Evolutionary conservation across 768 basidiomycete species (phyloP).

Genomic region (Boletus rex-veris): DNA sequence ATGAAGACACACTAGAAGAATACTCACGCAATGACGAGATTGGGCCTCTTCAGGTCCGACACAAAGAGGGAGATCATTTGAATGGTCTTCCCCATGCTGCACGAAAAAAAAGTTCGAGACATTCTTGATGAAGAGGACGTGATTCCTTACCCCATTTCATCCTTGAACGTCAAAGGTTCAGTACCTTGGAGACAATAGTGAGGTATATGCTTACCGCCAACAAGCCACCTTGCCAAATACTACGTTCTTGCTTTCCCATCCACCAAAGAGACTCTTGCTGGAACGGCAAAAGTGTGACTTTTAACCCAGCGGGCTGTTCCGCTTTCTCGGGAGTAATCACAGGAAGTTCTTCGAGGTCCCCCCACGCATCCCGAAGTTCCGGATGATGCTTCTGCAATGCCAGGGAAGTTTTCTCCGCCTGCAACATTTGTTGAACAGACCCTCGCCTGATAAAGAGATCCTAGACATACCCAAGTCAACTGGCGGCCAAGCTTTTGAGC

Average conservation of each 20-base stretch:
- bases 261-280: conserved; percentile 92
- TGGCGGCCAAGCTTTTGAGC: conserved; percentile 62
- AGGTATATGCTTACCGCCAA: conserved; percentile 60
- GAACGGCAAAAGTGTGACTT: conserved; percentile 86
- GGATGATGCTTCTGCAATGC: conserved; percentile 69
- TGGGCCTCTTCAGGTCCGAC: conserved; percentile 73
- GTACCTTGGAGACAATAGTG: background rate
- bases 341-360: conserved; percentile 68
- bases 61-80: conserved; percentile 92
- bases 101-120: conserved; percentile 10
- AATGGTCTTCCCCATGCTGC: conserved; percentile 91
- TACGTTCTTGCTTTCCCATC: conserved; percentile 92
- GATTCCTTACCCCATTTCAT: conserved; percentile 81
- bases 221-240: conserved; percentile 88
- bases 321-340: conserved; percentile 65
- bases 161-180: conserved; percentile 39
- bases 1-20: background rate
- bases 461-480: conserved; percentile 59
- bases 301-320: conserved; percentile 78
- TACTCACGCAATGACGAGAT: conserved; percentile 88
- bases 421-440: conserved; percentile 4
- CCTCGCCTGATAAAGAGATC: conserved; percentile 6
- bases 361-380: conserved; percentile 84
- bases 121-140: background rate
- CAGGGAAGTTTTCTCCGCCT: conserved; percentile 72